Evolutionary conservation across 257 asterid species (phyloP).

Genomic region (Solanum arcanum): DNA sequence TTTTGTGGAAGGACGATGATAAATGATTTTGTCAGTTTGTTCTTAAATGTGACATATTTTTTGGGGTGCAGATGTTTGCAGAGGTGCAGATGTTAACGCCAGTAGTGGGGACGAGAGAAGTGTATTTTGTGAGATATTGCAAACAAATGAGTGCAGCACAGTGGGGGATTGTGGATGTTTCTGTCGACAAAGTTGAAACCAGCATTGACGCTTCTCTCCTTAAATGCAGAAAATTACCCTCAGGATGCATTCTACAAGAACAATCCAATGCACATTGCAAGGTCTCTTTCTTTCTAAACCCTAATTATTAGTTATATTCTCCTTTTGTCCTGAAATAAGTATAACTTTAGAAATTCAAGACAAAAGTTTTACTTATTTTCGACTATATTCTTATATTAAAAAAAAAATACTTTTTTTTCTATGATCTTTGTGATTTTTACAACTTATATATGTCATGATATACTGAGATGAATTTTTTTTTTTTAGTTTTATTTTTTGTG

Average conservation of each 20-base stretch:
- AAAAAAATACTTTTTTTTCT: background rate
- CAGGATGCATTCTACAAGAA: conserved; percentile 87
- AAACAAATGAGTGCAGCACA: conserved; percentile 42
- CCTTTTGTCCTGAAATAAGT: no score
- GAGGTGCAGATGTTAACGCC: conserved; percentile 91
- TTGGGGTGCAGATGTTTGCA: conserved; percentile 51
- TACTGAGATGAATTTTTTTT: background rate
- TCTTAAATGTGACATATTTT: background rate
- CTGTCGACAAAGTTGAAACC: conserved; percentile 32
- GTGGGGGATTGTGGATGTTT: conserved; percentile 62
- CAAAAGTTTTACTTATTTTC: background rate
- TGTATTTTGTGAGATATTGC: conserved; percentile 59
- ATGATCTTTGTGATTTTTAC: background rate
- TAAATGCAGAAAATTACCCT: conserved; percentile 71
- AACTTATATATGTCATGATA: background rate
- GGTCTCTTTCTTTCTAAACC: conserved; percentile 20
- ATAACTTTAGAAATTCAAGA: background rate
- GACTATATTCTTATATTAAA: no score
- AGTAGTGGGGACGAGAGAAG: conserved; percentile 66
- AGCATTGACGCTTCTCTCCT: conserved; percentile 38
- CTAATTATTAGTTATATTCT: background rate
- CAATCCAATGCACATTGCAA: conserved; percentile 73
- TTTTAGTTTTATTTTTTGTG: background rate
- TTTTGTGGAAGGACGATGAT: background rate
- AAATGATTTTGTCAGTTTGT: background rate